Percentiles rank a stretch among this genome's conserved stretches.
Conservation (phyloP, 176 grass and related monocot species). For the Aegilops umbellulata region DNA sequence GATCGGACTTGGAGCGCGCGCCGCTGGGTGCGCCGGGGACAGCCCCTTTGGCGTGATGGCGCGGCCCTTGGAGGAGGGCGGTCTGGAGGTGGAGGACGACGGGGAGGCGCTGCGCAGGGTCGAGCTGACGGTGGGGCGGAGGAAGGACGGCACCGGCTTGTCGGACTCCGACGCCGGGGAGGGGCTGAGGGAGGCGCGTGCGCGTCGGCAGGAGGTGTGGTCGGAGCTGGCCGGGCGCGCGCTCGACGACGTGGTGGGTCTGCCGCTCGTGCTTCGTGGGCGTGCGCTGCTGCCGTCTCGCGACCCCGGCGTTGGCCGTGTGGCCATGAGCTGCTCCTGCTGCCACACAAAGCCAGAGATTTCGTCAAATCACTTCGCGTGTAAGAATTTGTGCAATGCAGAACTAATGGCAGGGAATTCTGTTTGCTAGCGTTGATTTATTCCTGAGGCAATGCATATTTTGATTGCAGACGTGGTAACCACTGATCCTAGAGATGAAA, state of each 20-base stretch:
- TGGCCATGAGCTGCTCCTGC: constrained; percentile 45
- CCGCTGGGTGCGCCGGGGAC: not conserved
- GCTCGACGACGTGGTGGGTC: constrained; percentile 21
- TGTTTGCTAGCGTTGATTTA: not conserved
- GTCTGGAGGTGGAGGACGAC: not conserved
- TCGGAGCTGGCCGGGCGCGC: constrained; percentile 11
- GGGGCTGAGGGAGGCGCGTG: not conserved
- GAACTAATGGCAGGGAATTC: not conserved
- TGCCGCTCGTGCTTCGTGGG: constrained; percentile 38
- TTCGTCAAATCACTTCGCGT: not conserved
- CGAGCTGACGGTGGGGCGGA: constrained; percentile 58
- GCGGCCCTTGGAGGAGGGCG: constrained; percentile 23
- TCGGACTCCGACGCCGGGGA: not conserved
- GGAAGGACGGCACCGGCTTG: constrained; percentile 50
- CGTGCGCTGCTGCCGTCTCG: constrained; percentile 38
- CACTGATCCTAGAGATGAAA: constrained; percentile 9
- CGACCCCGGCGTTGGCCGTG: constrained; percentile 35
- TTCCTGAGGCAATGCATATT: not conserved
- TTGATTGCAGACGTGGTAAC: constrained; percentile 17
- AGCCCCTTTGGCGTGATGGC: not conserved
- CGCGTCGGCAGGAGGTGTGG: not conserved
- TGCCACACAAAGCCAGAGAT: not conserved
- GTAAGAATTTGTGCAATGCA: not conserved
- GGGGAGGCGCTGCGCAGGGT: constrained; percentile 43
- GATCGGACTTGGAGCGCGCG: not conserved